Conservation (phyloP, 768 basidiomycete genomes). For the Pleurotus tuber-regium region DNA sequence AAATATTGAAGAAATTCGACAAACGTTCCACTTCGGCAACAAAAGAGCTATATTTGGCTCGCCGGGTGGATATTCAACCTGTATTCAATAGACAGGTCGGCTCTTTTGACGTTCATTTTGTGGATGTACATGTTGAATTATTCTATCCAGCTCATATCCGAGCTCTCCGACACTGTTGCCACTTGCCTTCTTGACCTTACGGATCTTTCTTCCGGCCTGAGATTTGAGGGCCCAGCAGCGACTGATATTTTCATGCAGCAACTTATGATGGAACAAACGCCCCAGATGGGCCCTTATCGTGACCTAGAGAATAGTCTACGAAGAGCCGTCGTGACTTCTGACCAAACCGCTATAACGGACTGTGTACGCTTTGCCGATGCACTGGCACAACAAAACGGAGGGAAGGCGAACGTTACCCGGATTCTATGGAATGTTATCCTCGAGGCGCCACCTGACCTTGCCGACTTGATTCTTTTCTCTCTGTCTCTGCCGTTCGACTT, state of each 20-base stretch:
- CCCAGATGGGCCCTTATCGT: conserved; percentile 70
- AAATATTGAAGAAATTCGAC: conserved; percentile 98
- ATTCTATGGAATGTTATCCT: conserved; percentile 93
- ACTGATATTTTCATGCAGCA: conserved; percentile 76
- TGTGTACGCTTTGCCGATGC: conserved; percentile 70
- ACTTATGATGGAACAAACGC: conserved; percentile 58
- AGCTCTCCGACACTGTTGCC: conserved; percentile 90
- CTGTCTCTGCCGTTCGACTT: conserved; percentile 79
- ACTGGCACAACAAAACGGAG: conserved; percentile 56
- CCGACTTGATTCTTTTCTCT: conserved; percentile 70
- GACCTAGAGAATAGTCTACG: conserved; percentile 88
- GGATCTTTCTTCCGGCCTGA: conserved; percentile 70
- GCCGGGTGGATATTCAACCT: conserved; percentile 98
- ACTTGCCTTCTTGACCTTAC: conserved; percentile 78
- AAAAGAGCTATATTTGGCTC: conserved; percentile 93
- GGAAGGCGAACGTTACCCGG: conserved; percentile 74
- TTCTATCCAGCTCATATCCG: conserved; percentile 76
- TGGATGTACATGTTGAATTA: conserved; percentile 10
- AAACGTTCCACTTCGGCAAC: conserved; percentile 92
- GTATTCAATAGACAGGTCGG: conserved; percentile 92
- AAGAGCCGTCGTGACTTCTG: conserved; percentile 66
- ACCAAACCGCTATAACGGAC: conserved; percentile 60
- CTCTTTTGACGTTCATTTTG: conserved; percentile 10
- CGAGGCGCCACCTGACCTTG: conserved; percentile 71
- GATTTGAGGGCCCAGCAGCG: conserved; percentile 76